A percentile compares a stretch with the other conserved stretches of the same genome.
phyloP scores from a whole-genome alignment of 1,284 basidiomycete genomes.

The Anthracocystis setariae region DNA sequence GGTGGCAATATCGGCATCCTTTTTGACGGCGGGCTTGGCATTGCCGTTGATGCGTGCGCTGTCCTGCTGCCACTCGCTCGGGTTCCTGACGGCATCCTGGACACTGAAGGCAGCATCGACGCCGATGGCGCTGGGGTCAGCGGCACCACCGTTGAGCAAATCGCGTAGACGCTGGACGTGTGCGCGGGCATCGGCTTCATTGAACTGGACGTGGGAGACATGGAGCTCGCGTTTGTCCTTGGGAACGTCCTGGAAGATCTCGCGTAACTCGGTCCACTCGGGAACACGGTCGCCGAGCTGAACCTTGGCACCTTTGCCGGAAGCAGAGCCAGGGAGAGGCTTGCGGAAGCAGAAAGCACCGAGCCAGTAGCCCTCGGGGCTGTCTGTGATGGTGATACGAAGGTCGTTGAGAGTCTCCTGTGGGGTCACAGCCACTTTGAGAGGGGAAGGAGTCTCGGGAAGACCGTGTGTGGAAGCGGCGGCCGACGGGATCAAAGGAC shows the following conservation, averaged over 20 bases:
- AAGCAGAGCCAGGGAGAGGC: slow-evolving; percentile 17
- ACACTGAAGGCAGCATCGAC: slow-evolving; percentile 70
- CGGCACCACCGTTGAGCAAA: slow-evolving; percentile 69
- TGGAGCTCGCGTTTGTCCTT: slow-evolving; percentile 56
- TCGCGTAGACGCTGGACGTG: slow-evolving; percentile 71
- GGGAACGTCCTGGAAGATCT: slow-evolving; percentile 60
- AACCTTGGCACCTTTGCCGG: slow-evolving; percentile 37
- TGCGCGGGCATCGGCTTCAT: slow-evolving; percentile 70
- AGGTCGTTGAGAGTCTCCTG: slow-evolving; percentile 66
- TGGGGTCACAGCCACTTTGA: slow-evolving; percentile 63
- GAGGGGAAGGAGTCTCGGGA: slow-evolving; percentile 62
- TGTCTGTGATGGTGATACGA: slow-evolving; percentile 64
- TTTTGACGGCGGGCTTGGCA: slow-evolving; percentile 30
- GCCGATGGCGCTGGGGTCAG: slow-evolving; percentile 69
- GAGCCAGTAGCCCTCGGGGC: slow-evolving; percentile 67
- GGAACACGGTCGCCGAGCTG: slow-evolving; percentile 51
- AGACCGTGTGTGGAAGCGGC: slow-evolving; percentile 52
- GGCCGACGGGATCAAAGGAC: slow-evolving; percentile 61
- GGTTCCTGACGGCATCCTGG: slow-evolving; percentile 70
- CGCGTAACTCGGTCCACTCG: slow-evolving; percentile 64
- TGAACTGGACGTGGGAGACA: slow-evolving; percentile 70
- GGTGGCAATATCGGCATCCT: slow-evolving; percentile 10
- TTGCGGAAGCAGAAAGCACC: slow-evolving; percentile 65
- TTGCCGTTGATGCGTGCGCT: slow-evolving; percentile 21
- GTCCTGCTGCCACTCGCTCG: slow-evolving; percentile 61